Evolutionary conservation across 306 rosid genomes (phyloP).

Genomic region (Cicer pinnatifidum): DNA sequence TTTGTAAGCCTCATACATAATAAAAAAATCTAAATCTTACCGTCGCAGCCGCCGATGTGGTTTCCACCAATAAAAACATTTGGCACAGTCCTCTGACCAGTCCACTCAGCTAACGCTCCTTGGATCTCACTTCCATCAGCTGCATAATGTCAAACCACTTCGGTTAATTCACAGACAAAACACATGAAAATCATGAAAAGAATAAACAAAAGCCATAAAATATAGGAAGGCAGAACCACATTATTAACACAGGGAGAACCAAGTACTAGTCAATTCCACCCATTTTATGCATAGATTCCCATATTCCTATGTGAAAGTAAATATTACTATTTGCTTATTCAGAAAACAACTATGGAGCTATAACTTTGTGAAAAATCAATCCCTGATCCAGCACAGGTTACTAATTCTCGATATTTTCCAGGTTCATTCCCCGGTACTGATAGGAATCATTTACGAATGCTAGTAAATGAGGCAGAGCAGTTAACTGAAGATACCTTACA

Average conservation of each 20-base stretch:
- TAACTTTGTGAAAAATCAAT: slow-evolving; percentile 11
- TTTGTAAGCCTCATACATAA: too few relatives aligned
- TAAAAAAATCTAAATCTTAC: slow-evolving; percentile 53
- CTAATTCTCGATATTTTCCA: background rate
- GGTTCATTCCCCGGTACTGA: background rate
- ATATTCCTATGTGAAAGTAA: background rate
- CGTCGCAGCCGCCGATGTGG: slow-evolving; percentile 90
- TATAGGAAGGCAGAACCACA: background rate
- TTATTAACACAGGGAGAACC: slow-evolving; percentile 11
- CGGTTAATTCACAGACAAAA: slow-evolving; percentile 4
- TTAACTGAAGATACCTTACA: background rate
- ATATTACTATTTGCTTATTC: background rate
- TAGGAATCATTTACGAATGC: background rate
- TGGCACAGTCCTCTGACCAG: slow-evolving; percentile 85
- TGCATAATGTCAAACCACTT: slow-evolving; percentile 47
- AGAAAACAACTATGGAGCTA: background rate
- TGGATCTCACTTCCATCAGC: slow-evolving; percentile 83
- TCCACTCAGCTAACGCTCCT: slow-evolving; percentile 69
- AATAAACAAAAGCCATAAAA: background rate
- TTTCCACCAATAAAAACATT: slow-evolving; percentile 89
- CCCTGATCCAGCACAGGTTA: background rate
- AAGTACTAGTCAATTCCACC: slow-evolving; percentile 10
- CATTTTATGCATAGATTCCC: slow-evolving; percentile 23
- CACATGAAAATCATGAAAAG: background rate
- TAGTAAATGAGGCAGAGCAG: too few relatives aligned